A percentile compares a stretch with the other conserved stretches of the same genome.
Evolutionary conservation across 148 eudicot species (phyloP).

Genomic region (Fallopia convolvulus): DNA sequence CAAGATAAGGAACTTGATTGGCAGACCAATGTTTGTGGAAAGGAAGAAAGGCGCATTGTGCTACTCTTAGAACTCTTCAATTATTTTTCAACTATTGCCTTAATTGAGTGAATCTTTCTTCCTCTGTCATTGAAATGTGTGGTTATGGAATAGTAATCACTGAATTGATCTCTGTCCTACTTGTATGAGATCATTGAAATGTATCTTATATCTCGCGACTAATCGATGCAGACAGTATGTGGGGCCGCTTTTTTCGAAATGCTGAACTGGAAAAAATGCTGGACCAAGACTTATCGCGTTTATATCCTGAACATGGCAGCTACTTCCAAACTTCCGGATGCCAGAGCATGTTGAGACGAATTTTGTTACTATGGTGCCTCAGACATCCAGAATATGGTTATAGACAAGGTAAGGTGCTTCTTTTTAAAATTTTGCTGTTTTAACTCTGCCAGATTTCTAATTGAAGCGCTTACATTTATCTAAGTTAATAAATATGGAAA

Average conservation of each 20-base stretch:
- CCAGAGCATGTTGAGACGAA: slow-evolving; percentile 84
- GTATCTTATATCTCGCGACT: neutral
- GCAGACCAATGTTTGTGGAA: neutral
- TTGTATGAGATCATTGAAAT: neutral
- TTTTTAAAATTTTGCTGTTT: neutral
- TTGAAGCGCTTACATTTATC: neutral
- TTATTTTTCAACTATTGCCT: neutral
- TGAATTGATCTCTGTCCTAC: neutral
- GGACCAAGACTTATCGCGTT: slow-evolving; percentile 93
- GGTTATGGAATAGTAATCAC: neutral
- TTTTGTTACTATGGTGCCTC: slow-evolving; percentile 88
- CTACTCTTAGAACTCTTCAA: neutral
- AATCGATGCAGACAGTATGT: slow-evolving; percentile 69
- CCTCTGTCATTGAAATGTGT: neutral
- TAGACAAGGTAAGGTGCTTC: slow-evolving; percentile 60
- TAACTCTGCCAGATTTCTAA: neutral
- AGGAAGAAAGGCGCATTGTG: neutral
- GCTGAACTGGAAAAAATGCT: slow-evolving; percentile 94
- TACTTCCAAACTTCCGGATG: slow-evolving; percentile 90
- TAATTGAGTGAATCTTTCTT: neutral
- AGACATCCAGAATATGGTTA: slow-evolving; percentile 92
- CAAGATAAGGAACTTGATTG: neutral
- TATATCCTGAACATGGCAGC: slow-evolving; percentile 92
- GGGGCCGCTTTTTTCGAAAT: slow-evolving; percentile 92
- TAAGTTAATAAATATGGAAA: neutral